Percentiles rank a stretch among this genome's conserved stretches.
Evolutionary conservation across 345 rosid genomes (phyloP).

Genomic region (Abelmoschus esculentus): DNA sequence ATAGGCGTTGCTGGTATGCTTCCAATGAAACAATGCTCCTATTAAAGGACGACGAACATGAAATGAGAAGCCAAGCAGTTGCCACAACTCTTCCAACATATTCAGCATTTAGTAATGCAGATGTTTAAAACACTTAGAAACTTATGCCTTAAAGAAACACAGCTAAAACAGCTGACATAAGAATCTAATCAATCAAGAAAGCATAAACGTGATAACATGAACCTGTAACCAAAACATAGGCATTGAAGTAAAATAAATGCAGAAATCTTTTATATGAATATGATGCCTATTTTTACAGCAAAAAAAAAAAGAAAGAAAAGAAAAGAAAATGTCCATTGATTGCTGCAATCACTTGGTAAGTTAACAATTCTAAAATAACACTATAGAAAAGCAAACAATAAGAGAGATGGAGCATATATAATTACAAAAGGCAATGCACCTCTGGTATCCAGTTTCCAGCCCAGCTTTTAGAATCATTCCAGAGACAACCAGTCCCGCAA

Average conservation of each 20-base stretch:
- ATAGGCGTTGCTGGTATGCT: background rate
- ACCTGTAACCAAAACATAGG: background rate
- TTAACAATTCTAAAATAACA: background rate
- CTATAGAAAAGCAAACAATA: background rate
- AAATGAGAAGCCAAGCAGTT: background rate
- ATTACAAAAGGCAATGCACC: conserved; percentile 33
- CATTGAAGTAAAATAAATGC: background rate
- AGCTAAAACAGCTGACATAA: background rate
- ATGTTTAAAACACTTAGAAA: too few relatives aligned
- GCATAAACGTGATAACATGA: background rate
- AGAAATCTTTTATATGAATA: background rate
- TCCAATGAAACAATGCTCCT: background rate
- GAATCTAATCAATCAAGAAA: background rate
- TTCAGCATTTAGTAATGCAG: background rate
- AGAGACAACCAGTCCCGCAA: conserved; percentile 87
- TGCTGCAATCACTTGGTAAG: background rate
- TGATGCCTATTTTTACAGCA: background rate
- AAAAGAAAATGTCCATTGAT: background rate
- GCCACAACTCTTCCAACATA: background rate
- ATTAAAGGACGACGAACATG: background rate
- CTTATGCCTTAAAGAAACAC: too few relatives aligned
- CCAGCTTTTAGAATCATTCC: conserved; percentile 86
- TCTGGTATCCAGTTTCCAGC: conserved; percentile 70
- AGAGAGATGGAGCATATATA: conserved; percentile 2
- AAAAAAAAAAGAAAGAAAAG: background rate